Evolutionary conservation across 495 filamentous ascomycete genomes (phyloP).

Genomic region (Penicillium nucicola): DNA sequence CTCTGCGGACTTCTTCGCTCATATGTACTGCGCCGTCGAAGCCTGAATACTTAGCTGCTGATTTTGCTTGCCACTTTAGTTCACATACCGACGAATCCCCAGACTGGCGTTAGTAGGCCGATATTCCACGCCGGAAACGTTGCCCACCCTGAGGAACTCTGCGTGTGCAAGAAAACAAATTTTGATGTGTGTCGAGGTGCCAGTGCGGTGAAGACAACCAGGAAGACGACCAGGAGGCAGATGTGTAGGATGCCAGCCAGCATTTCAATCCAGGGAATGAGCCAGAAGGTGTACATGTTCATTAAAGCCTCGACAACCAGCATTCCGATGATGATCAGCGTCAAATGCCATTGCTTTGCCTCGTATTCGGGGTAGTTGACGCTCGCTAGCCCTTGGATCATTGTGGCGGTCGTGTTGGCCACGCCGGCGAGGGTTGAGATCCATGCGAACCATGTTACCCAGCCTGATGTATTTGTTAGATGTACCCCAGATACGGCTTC

Average conservation of each 20-base stretch:
- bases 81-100: conserved; percentile 20
- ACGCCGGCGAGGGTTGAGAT: conserved; percentile 12
- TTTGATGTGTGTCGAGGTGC: conserved; percentile 9
- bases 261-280: conserved; percentile 35
- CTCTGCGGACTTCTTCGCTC: conserved; percentile 40
- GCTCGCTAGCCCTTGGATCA: conserved; percentile 37
- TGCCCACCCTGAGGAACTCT: conserved; percentile 32
- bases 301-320: conserved; percentile 14
- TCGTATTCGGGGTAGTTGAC: conserved; percentile 31
- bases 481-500: neutral
- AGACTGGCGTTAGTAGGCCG: conserved; percentile 33
- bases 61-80: neutral
- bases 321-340: conserved; percentile 15
- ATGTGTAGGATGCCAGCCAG: conserved; percentile 34
- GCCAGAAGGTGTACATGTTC: conserved; percentile 19
- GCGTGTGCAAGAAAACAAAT: conserved; percentile 18
- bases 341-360: conserved; percentile 15
- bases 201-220: conserved; percentile 16
- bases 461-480: neutral
- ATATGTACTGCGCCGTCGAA: conserved; percentile 31
- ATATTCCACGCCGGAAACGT: conserved; percentile 32
- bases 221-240: conserved; percentile 28
- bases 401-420: conserved; percentile 23
- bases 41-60: neutral
- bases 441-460: conserved; percentile 15